Evolutionary conservation across 2,329 filamentous ascomycete species (phyloP), one percentile per base, ranked within the genome.

Genomic region (Eurotiales sp.): DNA sequence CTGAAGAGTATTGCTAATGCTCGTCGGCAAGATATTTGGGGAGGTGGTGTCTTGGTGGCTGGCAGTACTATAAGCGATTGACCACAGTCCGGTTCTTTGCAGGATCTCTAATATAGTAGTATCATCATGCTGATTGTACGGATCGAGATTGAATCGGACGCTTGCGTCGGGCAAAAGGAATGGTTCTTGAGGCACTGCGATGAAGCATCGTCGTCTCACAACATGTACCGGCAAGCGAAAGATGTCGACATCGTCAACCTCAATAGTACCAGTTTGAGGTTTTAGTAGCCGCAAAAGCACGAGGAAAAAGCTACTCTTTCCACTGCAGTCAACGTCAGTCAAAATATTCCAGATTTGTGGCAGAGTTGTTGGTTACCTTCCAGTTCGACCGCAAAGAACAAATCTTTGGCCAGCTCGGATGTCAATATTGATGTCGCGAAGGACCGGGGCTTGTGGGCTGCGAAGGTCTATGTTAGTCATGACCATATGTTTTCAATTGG

Each of bases 321-420:
- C 50, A 8, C 50, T 52, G 12, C n/a, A n/a, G n/a, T n/a, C n/a
- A n/a, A n/a, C n/a, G n/a, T n/a, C n/a, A n/a, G n/a, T n/a, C n/a
- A n/a, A n/a, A n/a, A n/a, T n/a, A n/a, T n/a, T n/a, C n/a, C n/a
- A n/a, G n/a, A n/a, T n/a, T n/a, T n/a, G n/a, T n/a, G n/a, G n/a
- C n/a, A n/a, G 14, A 52, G 37, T 14, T 0, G 14, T 32, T 36
- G 14, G 10, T 47, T 7, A 52, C 50, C 50, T 47, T 11, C 50
- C 50, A 41, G 50, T 51, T 41, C 50, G 50, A 6, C 50, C 50
- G 27, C 50, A 51, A 8, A 51, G 21, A 19, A 51, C 8, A 22
- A 51, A 36, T 46, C 36, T 51, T 19, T 46, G 43, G 27, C 50
- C 50, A 11, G 43, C 22, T 14, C 42, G 21, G 7, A 51, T 21